A percentile compares a stretch with the other conserved stretches of the same genome.
These are phyloP conservation scores for Aspergillus asperescens DNA, from an alignment of 495 filamentous ascomycete species.

Conservation along the genomic window DNA sequence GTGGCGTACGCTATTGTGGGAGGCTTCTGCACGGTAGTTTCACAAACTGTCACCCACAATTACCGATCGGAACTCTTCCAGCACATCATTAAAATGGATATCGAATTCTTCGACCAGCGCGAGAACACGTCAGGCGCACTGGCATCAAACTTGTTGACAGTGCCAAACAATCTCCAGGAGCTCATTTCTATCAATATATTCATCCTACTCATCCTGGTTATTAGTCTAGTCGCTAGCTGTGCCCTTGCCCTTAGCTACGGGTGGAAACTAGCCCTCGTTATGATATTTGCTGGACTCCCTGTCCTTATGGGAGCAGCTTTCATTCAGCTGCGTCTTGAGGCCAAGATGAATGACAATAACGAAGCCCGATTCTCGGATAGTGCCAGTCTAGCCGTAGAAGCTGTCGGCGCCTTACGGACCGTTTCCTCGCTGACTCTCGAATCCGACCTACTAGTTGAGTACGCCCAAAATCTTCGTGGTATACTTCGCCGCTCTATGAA, in stretches of 20 bases:
- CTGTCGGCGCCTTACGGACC: constrained; percentile 83
- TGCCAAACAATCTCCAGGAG: constrained; percentile 74
- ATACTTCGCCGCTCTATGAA: constrained; percentile 58
- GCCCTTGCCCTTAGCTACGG: constrained; percentile 31
- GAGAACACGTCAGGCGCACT: constrained; percentile 79
- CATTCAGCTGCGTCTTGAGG: constrained; percentile 70
- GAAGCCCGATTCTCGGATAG: constrained; percentile 33
- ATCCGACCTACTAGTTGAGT: constrained; percentile 65
- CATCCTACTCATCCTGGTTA: constrained; percentile 62
- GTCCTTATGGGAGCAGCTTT: constrained; percentile 32
- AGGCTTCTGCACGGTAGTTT: constrained; percentile 48
- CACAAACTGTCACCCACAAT: constrained; percentile 64
- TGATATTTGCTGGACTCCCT: constrained; percentile 40
- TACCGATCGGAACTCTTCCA: constrained; percentile 76
- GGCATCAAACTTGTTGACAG: constrained; percentile 51
- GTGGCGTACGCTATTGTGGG: constrained; percentile 50
- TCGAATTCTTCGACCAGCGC: constrained; percentile 79
- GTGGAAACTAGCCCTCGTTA: constrained; percentile 53
- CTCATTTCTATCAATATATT: constrained; percentile 75
- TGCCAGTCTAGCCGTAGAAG: constrained; percentile 82
- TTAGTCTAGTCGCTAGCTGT: constrained; percentile 38
- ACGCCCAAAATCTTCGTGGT: constrained; percentile 55
- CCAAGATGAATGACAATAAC: constrained; percentile 61
- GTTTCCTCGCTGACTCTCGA: constrained; percentile 84
- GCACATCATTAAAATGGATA: constrained; percentile 86